Conservation (phyloP, 345 rosid genomes). For the Pistacia vera region DNA sequence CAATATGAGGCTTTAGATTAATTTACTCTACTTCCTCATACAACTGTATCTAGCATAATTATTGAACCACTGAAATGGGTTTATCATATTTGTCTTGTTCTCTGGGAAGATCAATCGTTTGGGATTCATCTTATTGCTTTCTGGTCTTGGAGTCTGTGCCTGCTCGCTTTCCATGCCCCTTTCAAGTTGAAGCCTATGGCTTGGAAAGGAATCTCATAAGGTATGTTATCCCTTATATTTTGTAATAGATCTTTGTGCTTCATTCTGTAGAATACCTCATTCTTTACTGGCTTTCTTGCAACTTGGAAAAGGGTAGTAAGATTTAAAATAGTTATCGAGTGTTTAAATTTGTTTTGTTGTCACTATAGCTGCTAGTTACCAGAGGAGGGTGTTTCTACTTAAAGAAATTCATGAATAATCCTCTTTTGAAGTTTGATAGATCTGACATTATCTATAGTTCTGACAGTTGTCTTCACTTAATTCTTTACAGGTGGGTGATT, state of each 20-base stretch:
- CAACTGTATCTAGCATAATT: not conserved
- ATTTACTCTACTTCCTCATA: not conserved
- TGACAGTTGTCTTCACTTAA: not conserved
- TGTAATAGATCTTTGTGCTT: not conserved
- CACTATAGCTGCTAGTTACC: not conserved
- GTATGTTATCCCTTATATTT: not conserved
- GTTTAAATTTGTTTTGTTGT: not conserved
- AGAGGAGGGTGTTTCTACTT: not conserved
- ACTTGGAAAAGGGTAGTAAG: not conserved
- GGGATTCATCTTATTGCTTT: not conserved
- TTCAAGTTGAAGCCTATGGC: not conserved
- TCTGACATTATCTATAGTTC: not conserved
- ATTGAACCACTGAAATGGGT: not conserved
- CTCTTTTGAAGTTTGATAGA: not conserved
- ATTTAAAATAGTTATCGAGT: not conserved
- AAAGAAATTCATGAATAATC: not conserved
- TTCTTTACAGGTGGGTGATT: not conserved
- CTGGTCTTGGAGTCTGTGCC: not conserved
- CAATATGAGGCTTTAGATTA: not conserved
- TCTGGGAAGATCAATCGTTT: not conserved
- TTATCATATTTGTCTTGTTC: not conserved
- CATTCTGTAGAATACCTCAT: not conserved
- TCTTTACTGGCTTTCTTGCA: not conserved
- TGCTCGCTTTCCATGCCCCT: not conserved
- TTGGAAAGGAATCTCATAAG: not conserved